Evolutionary conservation across 768 basidiomycete genomes (phyloP).

Genomic region (Multifurca ochricompacta): DNA sequence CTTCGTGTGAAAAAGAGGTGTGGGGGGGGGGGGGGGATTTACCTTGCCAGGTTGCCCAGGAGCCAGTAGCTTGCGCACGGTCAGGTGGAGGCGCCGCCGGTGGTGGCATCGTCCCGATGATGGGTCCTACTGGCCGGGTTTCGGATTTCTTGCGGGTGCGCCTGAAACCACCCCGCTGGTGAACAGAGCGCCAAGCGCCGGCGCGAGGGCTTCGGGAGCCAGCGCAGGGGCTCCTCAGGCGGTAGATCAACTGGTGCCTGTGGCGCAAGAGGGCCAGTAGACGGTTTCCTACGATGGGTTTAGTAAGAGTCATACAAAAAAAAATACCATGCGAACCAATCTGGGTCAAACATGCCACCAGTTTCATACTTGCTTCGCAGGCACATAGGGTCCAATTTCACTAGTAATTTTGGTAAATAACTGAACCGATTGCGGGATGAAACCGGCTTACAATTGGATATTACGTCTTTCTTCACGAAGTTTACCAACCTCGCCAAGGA

Average conservation of each 20-base stretch:
- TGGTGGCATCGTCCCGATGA: slow-evolving; percentile 1
- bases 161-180: slow-evolving; percentile 15
- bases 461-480: slow-evolving; percentile 71
- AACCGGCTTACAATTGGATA: slow-evolving; percentile 60
- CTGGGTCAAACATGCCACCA: slow-evolving; percentile 82
- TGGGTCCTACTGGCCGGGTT: slow-evolving; percentile 9
- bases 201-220: slow-evolving; percentile 22
- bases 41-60: slow-evolving; percentile 41
- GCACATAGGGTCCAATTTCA: slow-evolving; percentile 62
- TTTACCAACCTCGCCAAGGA: slow-evolving; percentile 77
- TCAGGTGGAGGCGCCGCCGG: slow-evolving; percentile 13
- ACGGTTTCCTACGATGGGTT: slow-evolving; percentile 38
- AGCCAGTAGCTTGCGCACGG: slow-evolving; percentile 24
- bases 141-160: slow-evolving; percentile 19
- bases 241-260: slow-evolving; percentile 18
- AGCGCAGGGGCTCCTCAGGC: slow-evolving; percentile 23
- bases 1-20: neutral
- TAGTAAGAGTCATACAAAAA: neutral
- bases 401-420: slow-evolving; percentile 30
- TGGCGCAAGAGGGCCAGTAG: slow-evolving; percentile 27
- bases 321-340: slow-evolving; percentile 45
- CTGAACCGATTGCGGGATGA: neutral
- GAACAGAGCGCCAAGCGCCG: slow-evolving; percentile 22
- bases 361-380: slow-evolving; percentile 72
- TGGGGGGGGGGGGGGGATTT: slow-evolving; percentile 20